These are phyloP conservation scores for Dendrobium chrysotoxum DNA, from an alignment of 106 monocot genomes.

Conservation along the genomic window DNA sequence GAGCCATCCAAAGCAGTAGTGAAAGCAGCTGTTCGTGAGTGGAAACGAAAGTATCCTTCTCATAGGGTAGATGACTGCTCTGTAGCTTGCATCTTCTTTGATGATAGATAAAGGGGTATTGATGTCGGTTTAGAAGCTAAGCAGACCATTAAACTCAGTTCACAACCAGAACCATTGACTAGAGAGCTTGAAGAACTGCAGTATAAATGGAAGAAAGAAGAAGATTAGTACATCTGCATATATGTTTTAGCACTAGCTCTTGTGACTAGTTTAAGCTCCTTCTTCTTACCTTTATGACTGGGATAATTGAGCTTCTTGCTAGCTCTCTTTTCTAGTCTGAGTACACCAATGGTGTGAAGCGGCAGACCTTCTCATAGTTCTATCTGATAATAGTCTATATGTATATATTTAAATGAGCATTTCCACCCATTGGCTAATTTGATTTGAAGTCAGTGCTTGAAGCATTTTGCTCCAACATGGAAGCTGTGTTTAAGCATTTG, in stretches of 20 bases:
- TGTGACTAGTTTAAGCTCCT: too few relatives aligned
- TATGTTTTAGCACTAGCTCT: too few relatives aligned
- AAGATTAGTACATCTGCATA: too few relatives aligned
- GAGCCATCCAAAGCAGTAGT: slow-evolving; percentile 65
- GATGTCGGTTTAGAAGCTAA: too few relatives aligned
- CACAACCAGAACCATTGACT: too few relatives aligned
- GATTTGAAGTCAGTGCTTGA: background rate
- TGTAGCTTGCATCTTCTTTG: slow-evolving; percentile 67
- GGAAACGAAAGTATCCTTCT: slow-evolving; percentile 59
- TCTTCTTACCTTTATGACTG: too few relatives aligned
- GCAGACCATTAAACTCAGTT: too few relatives aligned
- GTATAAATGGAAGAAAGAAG: too few relatives aligned
- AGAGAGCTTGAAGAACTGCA: too few relatives aligned
- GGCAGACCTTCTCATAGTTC: background rate
- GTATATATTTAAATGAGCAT: background rate
- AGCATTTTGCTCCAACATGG: background rate
- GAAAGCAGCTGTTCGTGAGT: slow-evolving; percentile 47
- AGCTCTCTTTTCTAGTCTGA: too few relatives aligned
- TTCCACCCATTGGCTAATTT: background rate
- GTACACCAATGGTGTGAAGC: background rate
- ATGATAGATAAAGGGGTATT: slow-evolving; percentile 16
- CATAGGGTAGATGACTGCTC: slow-evolving; percentile 78
- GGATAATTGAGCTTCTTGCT: too few relatives aligned
- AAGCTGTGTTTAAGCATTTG: too few relatives aligned
- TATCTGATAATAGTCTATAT: background rate